A percentile compares a stretch with the other conserved stretches of the same genome.
phyloP scores from a whole-genome alignment of 179 eudicot genomes.

The Drosera spatulata region DNA sequence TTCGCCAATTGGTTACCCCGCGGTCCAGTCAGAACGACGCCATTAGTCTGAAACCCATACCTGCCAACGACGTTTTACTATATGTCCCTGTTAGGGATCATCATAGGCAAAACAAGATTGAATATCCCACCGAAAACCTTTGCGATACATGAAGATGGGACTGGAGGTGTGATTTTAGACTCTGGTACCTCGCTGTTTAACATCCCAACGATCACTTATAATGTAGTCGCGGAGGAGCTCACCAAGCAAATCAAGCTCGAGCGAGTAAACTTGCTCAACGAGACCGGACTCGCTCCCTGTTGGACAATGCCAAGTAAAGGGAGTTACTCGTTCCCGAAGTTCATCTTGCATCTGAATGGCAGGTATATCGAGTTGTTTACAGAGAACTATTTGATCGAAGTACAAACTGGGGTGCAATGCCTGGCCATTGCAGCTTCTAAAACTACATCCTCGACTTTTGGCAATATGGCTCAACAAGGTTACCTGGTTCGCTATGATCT shows the following conservation, averaged over 20 bases:
- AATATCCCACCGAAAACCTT: slow-evolving; percentile 42
- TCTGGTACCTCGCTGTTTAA: slow-evolving; percentile 82
- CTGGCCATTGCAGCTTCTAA: too few relatives aligned
- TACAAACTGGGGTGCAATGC: too few relatives aligned
- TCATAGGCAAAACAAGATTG: slow-evolving; percentile 44
- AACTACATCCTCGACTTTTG: too few relatives aligned
- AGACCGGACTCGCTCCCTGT: too few relatives aligned
- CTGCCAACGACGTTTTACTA: slow-evolving; percentile 61
- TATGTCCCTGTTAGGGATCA: slow-evolving; percentile 62
- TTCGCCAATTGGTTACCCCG: slow-evolving; percentile 13
- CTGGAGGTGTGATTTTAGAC: slow-evolving; percentile 78
- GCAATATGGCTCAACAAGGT: too few relatives aligned
- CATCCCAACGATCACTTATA: slow-evolving; percentile 43
- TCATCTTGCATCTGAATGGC: too few relatives aligned
- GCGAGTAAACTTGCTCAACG: too few relatives aligned
- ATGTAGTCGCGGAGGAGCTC: slow-evolving; percentile 40
- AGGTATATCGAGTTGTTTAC: too few relatives aligned
- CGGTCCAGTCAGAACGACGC: slow-evolving; percentile 13
- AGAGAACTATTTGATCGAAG: too few relatives aligned
- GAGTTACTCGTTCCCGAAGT: too few relatives aligned
- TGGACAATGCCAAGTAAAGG: too few relatives aligned
- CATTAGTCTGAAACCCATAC: slow-evolving; percentile 48
- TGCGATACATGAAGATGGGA: slow-evolving; percentile 52
- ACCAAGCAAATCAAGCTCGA: slow-evolving; percentile 32
- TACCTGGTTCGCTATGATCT: too few relatives aligned